These are phyloP conservation scores for Saturnispora zaruensis DNA, from an alignment of 805 yeast species.

Conservation along the genomic window DNA sequence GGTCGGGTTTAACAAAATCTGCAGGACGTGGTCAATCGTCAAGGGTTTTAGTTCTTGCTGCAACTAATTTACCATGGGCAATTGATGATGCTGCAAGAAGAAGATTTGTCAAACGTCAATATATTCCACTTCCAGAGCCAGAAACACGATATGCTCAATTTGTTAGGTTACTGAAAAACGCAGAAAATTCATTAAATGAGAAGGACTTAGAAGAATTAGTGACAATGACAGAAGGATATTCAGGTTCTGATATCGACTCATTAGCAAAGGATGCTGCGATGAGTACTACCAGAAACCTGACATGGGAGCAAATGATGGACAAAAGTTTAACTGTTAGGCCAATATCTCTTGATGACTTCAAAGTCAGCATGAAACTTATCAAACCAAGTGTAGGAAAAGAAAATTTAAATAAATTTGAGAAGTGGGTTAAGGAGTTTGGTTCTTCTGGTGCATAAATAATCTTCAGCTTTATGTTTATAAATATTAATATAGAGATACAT, in stretches of 20 bases:
- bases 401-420: slow-evolving; percentile 70
- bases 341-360: slow-evolving; percentile 63
- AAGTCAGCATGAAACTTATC: slow-evolving; percentile 64
- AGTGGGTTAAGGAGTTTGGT: slow-evolving; percentile 83
- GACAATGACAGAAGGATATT: slow-evolving; percentile 53
- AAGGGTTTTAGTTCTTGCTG: slow-evolving; percentile 84
- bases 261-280: slow-evolving; percentile 95
- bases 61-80: slow-evolving; percentile 95
- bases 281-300: slow-evolving; percentile 90
- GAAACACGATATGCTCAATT: slow-evolving; percentile 74
- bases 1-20: slow-evolving; percentile 88
- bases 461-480: neutral
- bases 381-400: slow-evolving; percentile 84
- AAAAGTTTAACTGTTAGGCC: slow-evolving; percentile 74
- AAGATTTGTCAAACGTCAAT: slow-evolving; percentile 83
- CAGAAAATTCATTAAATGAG: slow-evolving; percentile 59
- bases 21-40: slow-evolving; percentile 57
- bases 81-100: slow-evolving; percentile 96
- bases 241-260: slow-evolving; percentile 92
- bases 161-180: slow-evolving; percentile 55
- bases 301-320: slow-evolving; percentile 66
- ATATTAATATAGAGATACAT: neutral
- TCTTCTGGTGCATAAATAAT: slow-evolving; percentile 67
- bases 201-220: slow-evolving; percentile 55
- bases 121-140: slow-evolving; percentile 87